Evolutionary conservation across 2,329 filamentous ascomycete species (phyloP), one percentile per base, ranked within the genome.

Genomic region (Penicillium janthinellum): DNA sequence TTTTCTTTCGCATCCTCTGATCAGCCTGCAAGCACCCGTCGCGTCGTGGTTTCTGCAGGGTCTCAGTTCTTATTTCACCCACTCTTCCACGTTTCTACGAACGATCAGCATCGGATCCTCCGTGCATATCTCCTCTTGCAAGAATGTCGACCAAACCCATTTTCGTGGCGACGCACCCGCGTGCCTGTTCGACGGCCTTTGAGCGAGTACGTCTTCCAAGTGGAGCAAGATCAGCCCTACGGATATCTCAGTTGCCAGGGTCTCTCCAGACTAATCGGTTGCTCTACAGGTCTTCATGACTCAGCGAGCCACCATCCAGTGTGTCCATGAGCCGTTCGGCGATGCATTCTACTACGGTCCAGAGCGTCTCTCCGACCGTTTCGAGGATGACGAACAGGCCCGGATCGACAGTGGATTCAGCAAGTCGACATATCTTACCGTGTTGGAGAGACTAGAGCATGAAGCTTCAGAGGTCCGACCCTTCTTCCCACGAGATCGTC

Each of bases 301-400:
- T 69, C 90, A 92, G 67, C 86, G 86, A 68, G 89, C 96, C 72
- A 88, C 84, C 56, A 84, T 98, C 60, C 83, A 89, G 70, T 96
- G 91, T 74, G 83, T 95, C 69, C 95, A 98, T 77, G 95, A 99
- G 80, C 95, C 95, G 5, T 98, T 98, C 78, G 94, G 94, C 56
- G 95, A 98, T 78, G 90, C 93, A 62, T 98, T 94, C 75, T 98
- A 98, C 81, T 98, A 90, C 73, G 94, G 95, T 54, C 93, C 94
- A 6, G 95, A 99, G 79, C 86, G 91, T 68, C 83, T 98, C 68
- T 88, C 90, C 71, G 81, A 85, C 54, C 87, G 95, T 70, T 99
- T 91, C 73, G 88, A 88, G 71, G 75, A 89, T 47, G 90, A 96
- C 66, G 82, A 84, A 69, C 73, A 78, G 61, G 73, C 73, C 35